Evolutionary conservation across 202 grass and related monocot species (phyloP), one percentile per base, ranked within the genome.

Genomic region (Zoysia matrella): DNA sequence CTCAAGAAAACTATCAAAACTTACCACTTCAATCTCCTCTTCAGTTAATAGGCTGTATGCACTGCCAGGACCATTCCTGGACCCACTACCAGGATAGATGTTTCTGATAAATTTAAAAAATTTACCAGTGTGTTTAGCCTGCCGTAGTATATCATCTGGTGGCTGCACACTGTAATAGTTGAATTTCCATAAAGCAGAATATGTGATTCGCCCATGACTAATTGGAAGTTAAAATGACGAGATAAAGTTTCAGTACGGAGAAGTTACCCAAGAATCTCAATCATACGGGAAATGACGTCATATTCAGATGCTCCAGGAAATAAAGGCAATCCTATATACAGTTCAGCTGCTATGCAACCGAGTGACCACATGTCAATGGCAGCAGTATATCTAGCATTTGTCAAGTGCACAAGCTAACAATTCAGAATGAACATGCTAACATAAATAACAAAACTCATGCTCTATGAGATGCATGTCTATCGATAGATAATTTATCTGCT

Each of bases 291-390:
- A 71, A 99, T 89, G 56, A 99, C 93, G 86, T 99, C 97, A 50
- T 90, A 99, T 88, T 99, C 93, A 72, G 97, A 99, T 53, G 93
- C 89, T 58, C 93, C 97, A 72, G 91, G 97, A 84, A 99, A 99
- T 86, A 99, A 90, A 92, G 97, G 97, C 61, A 99, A 62, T 5
- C 97, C 97, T 75, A 99, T 91, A 84, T 92, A 99, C 55, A 99
- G 74, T 78, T 99, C 97, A 41, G 93, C 93, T 22, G 22, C 22
- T 22, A 22, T 22, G 22, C 22, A 22, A 22, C 22, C 22, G 22
- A 22, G 22, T 22, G 22, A 22, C 22, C 22, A 22, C 22, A 99
- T 99, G 86, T 96, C 97, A 74, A 99, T 99, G 47, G 97, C 86
- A 60, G 93, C 89, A 72, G 89, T 94, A 89, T 98, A 98, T 96